Percentiles rank a stretch among this genome's conserved stretches.
Conservation (phyloP, 129 eudicot genomes). For the Helianthus tuberosus region DNA sequence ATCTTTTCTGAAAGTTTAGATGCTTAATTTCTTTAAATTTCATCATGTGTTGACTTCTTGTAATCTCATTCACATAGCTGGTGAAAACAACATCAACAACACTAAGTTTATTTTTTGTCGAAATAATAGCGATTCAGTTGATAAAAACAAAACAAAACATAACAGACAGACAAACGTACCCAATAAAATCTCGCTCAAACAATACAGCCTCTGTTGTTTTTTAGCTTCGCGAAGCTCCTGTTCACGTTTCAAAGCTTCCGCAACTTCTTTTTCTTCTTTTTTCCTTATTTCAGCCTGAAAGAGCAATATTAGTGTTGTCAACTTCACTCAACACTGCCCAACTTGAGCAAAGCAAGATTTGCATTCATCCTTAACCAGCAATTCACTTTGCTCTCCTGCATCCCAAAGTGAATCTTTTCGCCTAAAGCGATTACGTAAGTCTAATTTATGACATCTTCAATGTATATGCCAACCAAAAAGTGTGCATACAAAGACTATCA, state of each 20-base stretch:
- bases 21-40: conserved; percentile 41
- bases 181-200: no score
- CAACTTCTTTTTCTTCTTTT: conserved; percentile 97
- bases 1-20: conserved; percentile 61
- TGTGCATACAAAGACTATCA: no score
- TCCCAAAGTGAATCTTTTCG: no score
- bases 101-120: conserved; percentile 11
- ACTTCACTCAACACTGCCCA: conserved; percentile 10
- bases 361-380: no score
- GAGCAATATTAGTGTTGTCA: neutral
- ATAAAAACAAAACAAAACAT: neutral
- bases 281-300: conserved; percentile 89
- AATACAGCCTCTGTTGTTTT: conserved; percentile 79
- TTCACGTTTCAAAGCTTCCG: conserved; percentile 93
- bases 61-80: conserved; percentile 23
- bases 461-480: no score
- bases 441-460: no score
- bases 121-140: neutral
- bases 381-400: no score
- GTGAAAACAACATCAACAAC: conserved; percentile 10
- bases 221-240: conserved; percentile 97
- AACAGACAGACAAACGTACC: no score
- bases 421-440: no score
- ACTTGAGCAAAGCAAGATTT: no score
- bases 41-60: conserved; percentile 28